Base-by-base conservation (phyloP, 768 basidiomycete species). In the Multifurca ochricompacta region DNA sequence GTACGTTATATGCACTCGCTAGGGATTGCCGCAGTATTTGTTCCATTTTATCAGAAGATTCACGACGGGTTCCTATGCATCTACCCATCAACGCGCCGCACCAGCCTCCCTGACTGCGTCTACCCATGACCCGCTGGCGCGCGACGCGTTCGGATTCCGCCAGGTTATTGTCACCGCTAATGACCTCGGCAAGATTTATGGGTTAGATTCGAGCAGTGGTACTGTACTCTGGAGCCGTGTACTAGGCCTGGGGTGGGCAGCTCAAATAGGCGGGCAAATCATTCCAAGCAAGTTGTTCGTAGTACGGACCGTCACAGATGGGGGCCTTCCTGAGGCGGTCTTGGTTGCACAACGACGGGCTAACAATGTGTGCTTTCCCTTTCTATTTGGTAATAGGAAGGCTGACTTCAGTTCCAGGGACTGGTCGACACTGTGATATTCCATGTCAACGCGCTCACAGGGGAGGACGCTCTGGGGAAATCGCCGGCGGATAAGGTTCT, bases 141-240 rank as follows among this genome's bases (percentile, higher is more conserved):
- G 89, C 4, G 91, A 94, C 63, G 68, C 82, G 0, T 95, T 94
- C 65, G 92, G 91, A 0, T 91, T 96, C 70, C 77, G 85, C 34
- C 90, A 96, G 65, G 67, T 96, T 27, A 78, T 94, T 41, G 78
- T 95, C 4, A 76, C 73, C 6, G 86, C 82, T 0, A 91, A 87
- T 3, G 60, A 72, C 1, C 73, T 77, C 27, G 91, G 91, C 2
- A 91, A 90, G 63, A 60, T 93, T 0, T 91, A 82, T 63, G 93
- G 83, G 0, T 69, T 97, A 39, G 91, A 96, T 62, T 85, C 88
- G 1, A 78, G 81, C 9, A 86, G 74, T 40, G 93, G 93, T 0
- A 72, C 76, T 2, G 74, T 91, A 28, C 64, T 95, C 1, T 97
- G 93, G 93, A 84, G 78, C 59, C 79, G 81, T 9, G 71, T 88